Evolutionary conservation across 2,329 filamentous ascomycete genomes (phyloP).

Genomic region (Gremmenia infestans): DNA sequence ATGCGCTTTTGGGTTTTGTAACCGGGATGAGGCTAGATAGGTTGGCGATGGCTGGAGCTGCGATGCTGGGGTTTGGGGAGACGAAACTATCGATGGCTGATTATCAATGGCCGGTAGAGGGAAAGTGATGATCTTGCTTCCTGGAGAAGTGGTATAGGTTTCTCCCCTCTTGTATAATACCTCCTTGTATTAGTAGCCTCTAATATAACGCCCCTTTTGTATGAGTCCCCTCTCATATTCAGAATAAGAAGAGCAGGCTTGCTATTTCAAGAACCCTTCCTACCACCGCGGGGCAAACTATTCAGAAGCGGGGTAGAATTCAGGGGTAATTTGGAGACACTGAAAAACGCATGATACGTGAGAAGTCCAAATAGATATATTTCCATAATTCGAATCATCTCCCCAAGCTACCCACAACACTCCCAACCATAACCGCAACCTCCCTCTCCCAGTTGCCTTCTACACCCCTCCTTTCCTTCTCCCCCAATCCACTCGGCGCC

Average conservation of each 20-base stretch:
- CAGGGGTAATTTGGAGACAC: no score
- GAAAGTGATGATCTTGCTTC: background rate
- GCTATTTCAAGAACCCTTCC: no score
- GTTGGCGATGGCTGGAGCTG: conserved; percentile 1
- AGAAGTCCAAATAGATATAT: background rate
- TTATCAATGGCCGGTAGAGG: background rate
- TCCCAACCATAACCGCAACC: conserved; percentile 89
- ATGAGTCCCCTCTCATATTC: no score
- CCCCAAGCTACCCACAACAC: conserved; percentile 51
- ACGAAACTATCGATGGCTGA: background rate
- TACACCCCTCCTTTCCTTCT: conserved; percentile 50
- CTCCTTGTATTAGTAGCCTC: no score
- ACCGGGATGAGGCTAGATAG: conserved; percentile 6
- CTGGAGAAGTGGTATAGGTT: no score
- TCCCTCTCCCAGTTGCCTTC: conserved; percentile 76
- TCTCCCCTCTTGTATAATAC: no score
- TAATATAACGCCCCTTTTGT: no score
- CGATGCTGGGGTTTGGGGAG: conserved; percentile 5
- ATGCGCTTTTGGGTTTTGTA: conserved; percentile 13
- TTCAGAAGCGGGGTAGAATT: no score
- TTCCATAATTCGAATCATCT: conserved; percentile 18
- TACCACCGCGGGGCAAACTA: no score
- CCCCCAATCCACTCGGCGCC: conserved; percentile 53
- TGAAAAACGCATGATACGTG: no score
- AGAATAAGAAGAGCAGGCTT: no score